Base-by-base conservation (phyloP, 2,329 filamentous ascomycete species). In the Cladobotryum mycophilum region DNA sequence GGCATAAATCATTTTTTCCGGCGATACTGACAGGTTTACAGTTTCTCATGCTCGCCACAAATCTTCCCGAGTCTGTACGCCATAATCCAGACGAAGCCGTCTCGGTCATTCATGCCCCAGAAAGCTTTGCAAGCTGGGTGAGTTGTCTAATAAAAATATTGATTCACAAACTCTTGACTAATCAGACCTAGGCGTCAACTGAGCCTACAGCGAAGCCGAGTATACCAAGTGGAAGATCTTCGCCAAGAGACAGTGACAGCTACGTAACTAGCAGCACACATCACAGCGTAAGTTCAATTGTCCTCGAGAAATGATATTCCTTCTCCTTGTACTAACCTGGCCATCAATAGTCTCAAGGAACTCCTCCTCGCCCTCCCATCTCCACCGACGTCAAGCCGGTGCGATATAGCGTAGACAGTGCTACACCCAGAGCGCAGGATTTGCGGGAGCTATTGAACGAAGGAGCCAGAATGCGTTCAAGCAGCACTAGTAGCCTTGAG, bases 31-130 rank as follows among this genome's bases (percentile, higher is more conserved):
- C 51, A 46, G 7, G n/a, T 45, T 5, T 40, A 8, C 55, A 80
- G 76, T 66, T 78, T 41, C 66, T 75, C 50, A 75, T 79, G 71
- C 67, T 83, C 14, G 73, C 70, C 47, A 85, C 82, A 4, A 79
- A 76, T 54, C 61, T 85, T 9, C 70, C 80, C 3, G 79, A 81
- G 40, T 71, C 76, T 53, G 61, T 85, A 65, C 72, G 83, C 64
- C 76, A 77, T 48, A 78, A 79, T 20, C 84, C 83, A 54, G 89
- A 95, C 57, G 89, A 91, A 58, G 85, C 89, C 20, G 79, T 89
- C 48, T 96, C 91, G 1, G 91, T 95, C 49, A 96, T 96, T 58
- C 91, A 96, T 74, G 89, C 88, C 14, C 90, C 91, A 0, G 78
- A 89, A 56, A 88, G 86, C 55, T 96, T 93, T 67, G 79, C 82